These are phyloP conservation scores for Coemansia sp. DNA, from an alignment of 192 early-diverging fungal species.

Conservation along the genomic window DNA sequence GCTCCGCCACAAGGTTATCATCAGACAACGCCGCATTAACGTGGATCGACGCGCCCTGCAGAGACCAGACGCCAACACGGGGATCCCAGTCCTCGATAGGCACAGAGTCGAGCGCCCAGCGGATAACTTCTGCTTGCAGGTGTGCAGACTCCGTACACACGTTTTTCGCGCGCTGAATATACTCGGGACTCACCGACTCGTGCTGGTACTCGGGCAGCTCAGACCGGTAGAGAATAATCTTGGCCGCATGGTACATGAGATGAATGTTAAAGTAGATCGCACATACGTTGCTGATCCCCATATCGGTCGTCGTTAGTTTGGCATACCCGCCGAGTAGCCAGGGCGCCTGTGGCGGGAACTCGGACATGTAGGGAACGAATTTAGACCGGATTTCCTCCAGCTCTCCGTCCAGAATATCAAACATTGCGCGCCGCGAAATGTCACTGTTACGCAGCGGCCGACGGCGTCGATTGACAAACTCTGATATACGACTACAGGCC, in stretches of 20 bases:
- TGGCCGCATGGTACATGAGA: slow-evolving; percentile 53
- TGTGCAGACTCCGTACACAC: slow-evolving; percentile 56
- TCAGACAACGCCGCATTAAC: slow-evolving; percentile 46
- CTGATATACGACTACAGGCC: slow-evolving; percentile 43
- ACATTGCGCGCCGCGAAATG: slow-evolving; percentile 44
- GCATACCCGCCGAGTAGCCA: slow-evolving; percentile 35
- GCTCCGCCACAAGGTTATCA: slow-evolving; percentile 41
- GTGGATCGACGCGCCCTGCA: slow-evolving; percentile 55
- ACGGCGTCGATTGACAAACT: slow-evolving; percentile 53
- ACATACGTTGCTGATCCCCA: slow-evolving; percentile 27
- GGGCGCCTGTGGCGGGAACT: slow-evolving; percentile 46
- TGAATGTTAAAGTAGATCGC: slow-evolving; percentile 46
- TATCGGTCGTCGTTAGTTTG: slow-evolving; percentile 14
- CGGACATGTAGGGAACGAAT: slow-evolving; percentile 37
- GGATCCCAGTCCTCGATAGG: slow-evolving; percentile 57
- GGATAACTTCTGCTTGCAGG: slow-evolving; percentile 49
- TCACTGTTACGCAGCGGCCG: slow-evolving; percentile 44
- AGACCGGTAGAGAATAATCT: slow-evolving; percentile 56
- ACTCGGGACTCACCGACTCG: slow-evolving; percentile 29
- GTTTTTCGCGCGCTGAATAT: slow-evolving; percentile 40
- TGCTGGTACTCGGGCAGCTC: slow-evolving; percentile 54
- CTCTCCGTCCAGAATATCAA: slow-evolving; percentile 49
- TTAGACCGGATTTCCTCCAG: slow-evolving; percentile 40
- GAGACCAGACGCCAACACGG: slow-evolving; percentile 53
- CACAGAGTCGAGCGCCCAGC: slow-evolving; percentile 49